Evolutionary conservation across 805 yeast species (phyloP).

Genomic region (Hanseniaspora vineae): DNA sequence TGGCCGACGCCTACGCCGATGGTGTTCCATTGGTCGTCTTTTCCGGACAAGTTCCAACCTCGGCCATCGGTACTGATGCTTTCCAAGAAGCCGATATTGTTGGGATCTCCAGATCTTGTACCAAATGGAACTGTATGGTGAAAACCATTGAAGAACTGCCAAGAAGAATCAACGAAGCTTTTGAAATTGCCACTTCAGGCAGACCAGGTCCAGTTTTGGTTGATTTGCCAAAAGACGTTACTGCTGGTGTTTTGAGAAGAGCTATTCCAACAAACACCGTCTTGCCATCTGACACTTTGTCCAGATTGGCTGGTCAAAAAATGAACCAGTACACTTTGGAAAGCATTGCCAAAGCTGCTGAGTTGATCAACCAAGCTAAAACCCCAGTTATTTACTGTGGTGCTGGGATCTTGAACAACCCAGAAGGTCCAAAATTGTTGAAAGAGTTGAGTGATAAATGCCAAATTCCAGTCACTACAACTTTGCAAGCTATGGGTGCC

Average conservation of each 20-base stretch:
- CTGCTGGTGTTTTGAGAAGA: slow-evolving; percentile 76
- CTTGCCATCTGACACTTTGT: slow-evolving; percentile 57
- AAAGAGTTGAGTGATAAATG: slow-evolving; percentile 85
- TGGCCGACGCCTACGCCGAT: slow-evolving; percentile 95
- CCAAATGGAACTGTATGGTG: slow-evolving; percentile 99
- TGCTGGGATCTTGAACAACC: slow-evolving; percentile 71
- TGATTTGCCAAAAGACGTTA: slow-evolving; percentile 95
- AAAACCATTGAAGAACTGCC: slow-evolving; percentile 90
- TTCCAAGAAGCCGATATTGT: slow-evolving; percentile 98
- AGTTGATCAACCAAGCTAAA: slow-evolving; percentile 67
- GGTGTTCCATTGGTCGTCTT: slow-evolving; percentile 96
- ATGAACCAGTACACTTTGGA: slow-evolving; percentile 63
- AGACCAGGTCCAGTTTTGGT: slow-evolving; percentile 98
- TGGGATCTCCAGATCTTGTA: slow-evolving; percentile 93
- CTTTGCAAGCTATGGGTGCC: slow-evolving; percentile 87
- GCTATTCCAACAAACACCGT: slow-evolving; percentile 76
- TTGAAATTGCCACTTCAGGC: slow-evolving; percentile 90
- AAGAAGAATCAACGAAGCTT: slow-evolving; percentile 91
- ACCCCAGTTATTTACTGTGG: slow-evolving; percentile 87
- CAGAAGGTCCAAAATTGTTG: slow-evolving; percentile 66
- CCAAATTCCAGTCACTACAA: slow-evolving; percentile 89
- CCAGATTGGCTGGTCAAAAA: slow-evolving; percentile 54
- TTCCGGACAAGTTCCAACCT: slow-evolving; percentile 93
- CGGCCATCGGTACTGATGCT: slow-evolving; percentile 95
- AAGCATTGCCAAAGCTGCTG: slow-evolving; percentile 66